Evolutionary conservation across 768 basidiomycete species (phyloP), one percentile per base, ranked within the genome.

Genomic region (Agrocybe chaxingu): DNA sequence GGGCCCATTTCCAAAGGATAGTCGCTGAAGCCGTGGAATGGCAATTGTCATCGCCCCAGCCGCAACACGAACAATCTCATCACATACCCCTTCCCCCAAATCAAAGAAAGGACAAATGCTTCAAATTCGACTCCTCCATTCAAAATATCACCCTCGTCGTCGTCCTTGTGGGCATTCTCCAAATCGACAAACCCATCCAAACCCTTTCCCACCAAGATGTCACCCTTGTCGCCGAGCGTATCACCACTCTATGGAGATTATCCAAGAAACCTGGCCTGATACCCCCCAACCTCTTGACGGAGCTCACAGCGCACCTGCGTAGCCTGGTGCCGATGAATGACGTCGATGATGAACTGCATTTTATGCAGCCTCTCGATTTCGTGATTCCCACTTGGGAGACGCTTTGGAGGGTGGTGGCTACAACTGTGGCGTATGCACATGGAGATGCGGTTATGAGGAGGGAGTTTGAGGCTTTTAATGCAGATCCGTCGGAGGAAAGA

Each of bases 311-410:
- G 2, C 65, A 66, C 42, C 62, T 84, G 16, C 62, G 67, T 2
- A 58, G 48, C 1, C 75, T 83, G 53, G 52, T 84, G 18, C 70
- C 75, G 1, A 24, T 24, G 24, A 24, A 24, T 24, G 24, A 5
- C 24, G 24, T 24, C 24, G 24, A 24, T 4, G 63, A 71, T 32
- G 45, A 41, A 1, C 55, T 62, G 0, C 50, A 29, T 3, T 70
- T 66, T 45, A 63, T 66, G 1, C 70, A 75, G 35, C 75, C 78
- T 0, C 62, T 84, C 11, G 71, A 83, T 40, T 72, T 72, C 49
- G 69, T 85, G 48, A 72, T 85, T 39, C 83, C 83, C 0, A 65
- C 77, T 0, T 85, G 80, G 70, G 84, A 85, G 58, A 79, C 78
- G 0, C 63, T 84, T 40, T 85, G 84, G 84, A 74, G 81, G 9